Evolutionary conservation across 2,329 filamentous ascomycete genomes (phyloP).

Genomic region (Trichocomaceae sp.): DNA sequence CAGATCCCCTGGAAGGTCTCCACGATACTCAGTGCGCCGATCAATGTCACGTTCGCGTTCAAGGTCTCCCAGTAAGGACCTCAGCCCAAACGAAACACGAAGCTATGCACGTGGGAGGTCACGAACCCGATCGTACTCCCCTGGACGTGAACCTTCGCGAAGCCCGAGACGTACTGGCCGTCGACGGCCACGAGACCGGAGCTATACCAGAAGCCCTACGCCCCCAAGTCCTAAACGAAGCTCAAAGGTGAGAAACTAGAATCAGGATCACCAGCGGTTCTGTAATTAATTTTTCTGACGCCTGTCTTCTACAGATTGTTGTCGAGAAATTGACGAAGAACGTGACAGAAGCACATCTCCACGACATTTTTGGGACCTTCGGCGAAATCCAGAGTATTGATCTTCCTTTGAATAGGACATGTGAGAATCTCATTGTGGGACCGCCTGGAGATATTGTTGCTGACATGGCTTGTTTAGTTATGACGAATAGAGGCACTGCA

Average conservation of each 20-base stretch:
- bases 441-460: conserved; percentile 4
- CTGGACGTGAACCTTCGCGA: conserved; percentile 24
- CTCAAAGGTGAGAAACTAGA: conserved; percentile 18
- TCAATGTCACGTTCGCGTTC: conserved; percentile 31
- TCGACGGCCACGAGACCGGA: conserved; percentile 33
- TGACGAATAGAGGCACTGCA: conserved; percentile 84
- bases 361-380: conserved; percentile 87
- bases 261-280: not conserved
- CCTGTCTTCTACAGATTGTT: conserved; percentile 60
- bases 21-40: conserved; percentile 22
- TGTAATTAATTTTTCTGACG: not conserved
- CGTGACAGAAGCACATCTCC: conserved; percentile 78
- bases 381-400: conserved; percentile 81
- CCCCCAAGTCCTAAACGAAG: conserved; percentile 20
- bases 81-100: conserved; percentile 22
- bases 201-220: conserved; percentile 30
- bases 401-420: conserved; percentile 79
- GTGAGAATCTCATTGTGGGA: conserved; percentile 42
- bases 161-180: conserved; percentile 37
- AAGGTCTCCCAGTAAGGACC: conserved; percentile 23
- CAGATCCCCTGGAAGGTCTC: conserved; percentile 17
- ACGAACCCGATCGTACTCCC: conserved; percentile 24
- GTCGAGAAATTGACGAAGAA: conserved; percentile 95
- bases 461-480: conserved; percentile 48
- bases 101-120: conserved; percentile 26